Base-by-base conservation (phyloP, 495 filamentous ascomycete species). In the Beverwykella pulmonaria region DNA sequence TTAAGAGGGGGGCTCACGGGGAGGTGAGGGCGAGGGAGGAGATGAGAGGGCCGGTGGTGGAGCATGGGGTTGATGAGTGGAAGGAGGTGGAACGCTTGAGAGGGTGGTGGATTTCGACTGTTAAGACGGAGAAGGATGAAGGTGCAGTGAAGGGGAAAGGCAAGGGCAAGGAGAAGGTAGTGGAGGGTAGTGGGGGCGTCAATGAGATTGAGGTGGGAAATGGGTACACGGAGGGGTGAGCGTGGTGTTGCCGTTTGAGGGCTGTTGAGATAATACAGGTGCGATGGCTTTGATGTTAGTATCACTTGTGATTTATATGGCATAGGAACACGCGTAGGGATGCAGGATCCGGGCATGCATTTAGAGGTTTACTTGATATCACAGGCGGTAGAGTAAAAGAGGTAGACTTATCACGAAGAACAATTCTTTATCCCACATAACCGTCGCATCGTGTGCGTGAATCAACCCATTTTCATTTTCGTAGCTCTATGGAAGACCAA, bases 31-130 rank as follows among this genome's bases (percentile, higher is more conserved):
- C 71, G 12, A 80, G 80, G 44, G 79, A 80, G 20, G 79, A 82
- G 67, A 75, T 83, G 17, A 80, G 75, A 58, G 88, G 88, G 0
- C 88, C 88, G 17, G 85, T 86, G 0, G 86, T 91, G 3, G 88
- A 91, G 73, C 82, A 83, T 61, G 84, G 81, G 6, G 77, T 79
- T 1, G 83, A 82, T 59, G 89, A 92, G 74, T 76, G 79, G 58
- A 75, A 73, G 20, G 84, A 83, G 73, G 84, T 85, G n/a, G 74
- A 77, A 52, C 77, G 71, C 23, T 71, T 91, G 64, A 82, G 81
- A 63, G 69, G 60, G 30, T 86, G 85, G 85, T 87, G 82, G 76
- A 3, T 48, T 26, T 66, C 53, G 10, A 65, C 59, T 20, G 59
- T 80, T 23, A 69, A 30, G 56, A 20, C 7, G 60, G 55, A 44